Conservation (phyloP, 2,329 filamentous ascomycete genomes). For the Zymoseptoria crescenta region DNA sequence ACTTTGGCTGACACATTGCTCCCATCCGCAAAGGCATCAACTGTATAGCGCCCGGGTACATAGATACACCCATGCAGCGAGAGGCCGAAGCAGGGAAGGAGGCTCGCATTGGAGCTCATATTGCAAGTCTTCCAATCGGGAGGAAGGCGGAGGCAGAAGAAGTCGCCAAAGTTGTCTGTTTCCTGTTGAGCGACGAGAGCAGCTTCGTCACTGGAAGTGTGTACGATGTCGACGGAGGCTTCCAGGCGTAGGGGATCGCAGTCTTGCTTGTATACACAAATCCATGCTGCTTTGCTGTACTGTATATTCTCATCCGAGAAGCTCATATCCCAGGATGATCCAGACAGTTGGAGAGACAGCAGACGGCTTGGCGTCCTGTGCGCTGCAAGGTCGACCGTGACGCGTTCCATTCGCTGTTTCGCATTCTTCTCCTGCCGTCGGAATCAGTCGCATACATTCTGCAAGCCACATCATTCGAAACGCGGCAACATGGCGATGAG, state of each 20-base stretch:
- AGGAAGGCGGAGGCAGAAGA: constrained; percentile 24
- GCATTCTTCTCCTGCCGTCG: neutral
- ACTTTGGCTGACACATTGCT: neutral
- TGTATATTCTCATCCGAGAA: neutral
- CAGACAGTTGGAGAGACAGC: neutral
- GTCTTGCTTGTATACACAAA: neutral
- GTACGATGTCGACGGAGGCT: constrained; percentile 40
- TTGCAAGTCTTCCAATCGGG: constrained; percentile 8
- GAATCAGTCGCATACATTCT: neutral
- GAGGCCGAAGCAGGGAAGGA: neutral
- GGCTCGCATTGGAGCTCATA: neutral
- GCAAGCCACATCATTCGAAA: neutral
- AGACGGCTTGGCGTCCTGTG: neutral
- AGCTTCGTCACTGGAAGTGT: constrained; percentile 42
- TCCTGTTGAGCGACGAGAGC: constrained; percentile 39
- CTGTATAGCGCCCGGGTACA: constrained; percentile 17
- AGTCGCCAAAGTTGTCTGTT: constrained; percentile 41
- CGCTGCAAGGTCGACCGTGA: neutral
- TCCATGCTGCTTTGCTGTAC: neutral
- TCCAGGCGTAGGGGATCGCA: neutral
- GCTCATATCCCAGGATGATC: neutral
- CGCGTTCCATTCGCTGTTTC: neutral
- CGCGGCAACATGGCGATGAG: constrained; percentile 16
- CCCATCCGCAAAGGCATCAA: constrained; percentile 9
- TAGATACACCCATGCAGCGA: constrained; percentile 32